A percentile compares a stretch with the other conserved stretches of the same genome.
Conservation (phyloP, 495 filamentous ascomycete genomes). For the Penicillium mononematosum region DNA sequence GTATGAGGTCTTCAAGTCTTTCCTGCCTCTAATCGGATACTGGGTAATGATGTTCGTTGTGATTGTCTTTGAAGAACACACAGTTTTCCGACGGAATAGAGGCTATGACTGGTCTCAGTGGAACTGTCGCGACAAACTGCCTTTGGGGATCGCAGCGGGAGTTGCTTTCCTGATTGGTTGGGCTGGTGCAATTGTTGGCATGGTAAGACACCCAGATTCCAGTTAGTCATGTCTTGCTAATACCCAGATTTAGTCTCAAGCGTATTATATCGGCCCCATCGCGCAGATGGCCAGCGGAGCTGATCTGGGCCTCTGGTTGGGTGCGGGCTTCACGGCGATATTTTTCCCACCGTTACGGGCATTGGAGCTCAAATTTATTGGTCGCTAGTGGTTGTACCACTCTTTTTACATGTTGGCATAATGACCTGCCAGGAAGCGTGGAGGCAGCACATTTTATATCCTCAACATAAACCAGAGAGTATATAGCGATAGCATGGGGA, state of each 20-base stretch:
- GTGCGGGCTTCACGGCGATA: conserved; percentile 40
- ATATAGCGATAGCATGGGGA: neutral
- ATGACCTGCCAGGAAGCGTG: neutral
- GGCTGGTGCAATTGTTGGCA: conserved; percentile 50
- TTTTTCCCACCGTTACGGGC: conserved; percentile 45
- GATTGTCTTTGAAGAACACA: conserved; percentile 45
- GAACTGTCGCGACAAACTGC: conserved; percentile 42
- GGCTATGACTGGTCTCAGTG: conserved; percentile 50
- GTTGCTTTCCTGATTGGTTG: conserved; percentile 49
- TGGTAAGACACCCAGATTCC: conserved; percentile 32
- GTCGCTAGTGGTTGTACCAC: conserved; percentile 25
- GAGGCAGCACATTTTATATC: neutral
- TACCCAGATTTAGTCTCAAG: conserved; percentile 36
- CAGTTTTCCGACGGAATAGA: conserved; percentile 38
- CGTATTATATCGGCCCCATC: conserved; percentile 49
- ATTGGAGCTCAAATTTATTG: conserved; percentile 38
- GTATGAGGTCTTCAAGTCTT: conserved; percentile 48
- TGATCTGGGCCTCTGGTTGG: conserved; percentile 48
- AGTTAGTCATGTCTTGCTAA: neutral
- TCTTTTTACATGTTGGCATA: neutral
- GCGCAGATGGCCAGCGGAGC: conserved; percentile 37
- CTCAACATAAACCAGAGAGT: conserved; percentile 2
- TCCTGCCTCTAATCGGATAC: conserved; percentile 52
- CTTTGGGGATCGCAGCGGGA: conserved; percentile 47
- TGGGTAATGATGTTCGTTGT: conserved; percentile 50